Evolutionary conservation across 1,284 basidiomycete genomes (phyloP), one percentile per base, ranked within the genome.

Genomic region (Fomitopsis pinicola): DNA sequence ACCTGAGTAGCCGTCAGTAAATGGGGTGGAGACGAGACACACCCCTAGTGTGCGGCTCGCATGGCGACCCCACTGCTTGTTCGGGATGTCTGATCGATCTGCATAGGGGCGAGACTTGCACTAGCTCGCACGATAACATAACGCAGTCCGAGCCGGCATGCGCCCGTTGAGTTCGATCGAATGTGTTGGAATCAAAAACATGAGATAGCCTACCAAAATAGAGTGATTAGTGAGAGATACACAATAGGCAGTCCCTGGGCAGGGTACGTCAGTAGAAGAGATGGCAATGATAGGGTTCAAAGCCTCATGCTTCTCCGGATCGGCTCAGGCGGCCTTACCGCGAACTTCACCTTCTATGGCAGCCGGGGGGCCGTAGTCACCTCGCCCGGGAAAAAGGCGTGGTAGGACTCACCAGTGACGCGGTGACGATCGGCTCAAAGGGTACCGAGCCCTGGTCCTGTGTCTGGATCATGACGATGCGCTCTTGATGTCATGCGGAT

Each of bases 261-360:
- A 22, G 12, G 48, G 38, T 62, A 62, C 60, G 60, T 62, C 60
- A 62, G 46, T 38, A 50, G 56, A 46, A 62, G 42, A 26, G 54
- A 61, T 55, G 50, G 42, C n/a, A 33, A 38, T 54, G 60, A 62
- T 58, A 58, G 56, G 48, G 52, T 58, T 58, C 60, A 44, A 22
- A 26, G 35, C 50, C 33, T 58, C 42, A 48, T 62, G 56, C 48
- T 58, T 58, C 60, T 42, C 33, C 60, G 59, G 52, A 62, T 62
- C 60, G 56, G 60, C 60, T 57, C 53, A 45, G 42, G 54, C 55
- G 40, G 36, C 33, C 15, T 22, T 40, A 40, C 46, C 54, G 52
- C 14, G 33, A 10, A n/a, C 53, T 40, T 28, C 26, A n/a, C 52
- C 52, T n/a, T 22, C 35, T 42, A 26, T 22, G 36, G 58, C 36